Evolutionary conservation across 2,329 filamentous ascomycete genomes (phyloP).

Genomic region (Coniochaeta pulveracea): DNA sequence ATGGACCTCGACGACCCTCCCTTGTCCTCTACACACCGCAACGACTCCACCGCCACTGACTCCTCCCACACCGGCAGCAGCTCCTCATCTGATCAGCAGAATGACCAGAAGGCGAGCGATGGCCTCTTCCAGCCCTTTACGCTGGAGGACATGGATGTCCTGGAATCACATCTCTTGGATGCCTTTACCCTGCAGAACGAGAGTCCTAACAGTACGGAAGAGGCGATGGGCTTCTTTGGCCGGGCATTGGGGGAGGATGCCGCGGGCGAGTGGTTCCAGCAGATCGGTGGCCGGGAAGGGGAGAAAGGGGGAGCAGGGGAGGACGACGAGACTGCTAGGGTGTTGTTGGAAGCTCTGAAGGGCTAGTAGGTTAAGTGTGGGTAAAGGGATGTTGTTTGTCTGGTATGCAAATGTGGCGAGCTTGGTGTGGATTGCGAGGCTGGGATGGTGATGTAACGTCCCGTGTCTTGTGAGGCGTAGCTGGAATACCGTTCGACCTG

Average conservation of each 20-base stretch:
- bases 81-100: too few species aligned
- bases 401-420: too few species aligned
- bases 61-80: conserved; percentile 5
- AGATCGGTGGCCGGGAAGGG: conserved; percentile 20
- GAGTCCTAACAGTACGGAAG: conserved; percentile 11
- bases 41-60: too few species aligned
- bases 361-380: conserved; percentile 14
- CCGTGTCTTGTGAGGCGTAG: too few species aligned
- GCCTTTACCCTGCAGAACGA: conserved; percentile 19
- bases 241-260: conserved; percentile 14
- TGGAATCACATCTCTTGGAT: conserved; percentile 19
- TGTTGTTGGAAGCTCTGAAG: conserved; percentile 24
- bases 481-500: too few species aligned
- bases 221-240: conserved; percentile 12
- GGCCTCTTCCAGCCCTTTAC: conserved; percentile 9
- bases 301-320: conserved; percentile 15
- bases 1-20: conserved; percentile 6
- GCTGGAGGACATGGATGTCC: conserved; percentile 16
- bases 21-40: too few species aligned
- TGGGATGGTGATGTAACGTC: too few species aligned
- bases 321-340: conserved; percentile 25
- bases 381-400: too few species aligned
- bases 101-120: conserved; percentile 5
- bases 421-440: too few species aligned
- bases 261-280: conserved; percentile 24